Evolutionary conservation across 306 rosid genomes (phyloP).

Genomic region (Potentilla sterilis): DNA sequence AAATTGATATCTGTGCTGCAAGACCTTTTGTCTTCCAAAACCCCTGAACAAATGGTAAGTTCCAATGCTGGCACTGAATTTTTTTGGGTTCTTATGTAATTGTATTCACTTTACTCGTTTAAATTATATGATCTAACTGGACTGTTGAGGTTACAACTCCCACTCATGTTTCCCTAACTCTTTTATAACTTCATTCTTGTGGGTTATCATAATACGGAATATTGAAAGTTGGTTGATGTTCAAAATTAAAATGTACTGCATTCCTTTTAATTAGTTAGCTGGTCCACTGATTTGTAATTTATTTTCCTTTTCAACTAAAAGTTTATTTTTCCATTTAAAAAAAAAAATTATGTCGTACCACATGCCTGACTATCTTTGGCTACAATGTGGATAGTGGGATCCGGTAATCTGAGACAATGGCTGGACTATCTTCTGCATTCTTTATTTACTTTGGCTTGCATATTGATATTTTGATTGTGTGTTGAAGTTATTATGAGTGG

Average conservation of each 20-base stretch:
- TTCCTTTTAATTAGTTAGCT: not conserved
- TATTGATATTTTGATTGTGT: not conserved
- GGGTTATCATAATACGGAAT: slow-evolving; percentile 4
- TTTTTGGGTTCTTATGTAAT: not conserved
- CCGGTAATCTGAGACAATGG: not conserved
- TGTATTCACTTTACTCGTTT: slow-evolving; percentile 6
- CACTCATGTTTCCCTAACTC: not conserved
- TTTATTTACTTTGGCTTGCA: not conserved
- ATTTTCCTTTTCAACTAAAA: not conserved
- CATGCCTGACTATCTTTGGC: not conserved
- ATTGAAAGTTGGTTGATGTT: slow-evolving; percentile 22
- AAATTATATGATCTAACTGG: slow-evolving; percentile 2
- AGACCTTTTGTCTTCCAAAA: slow-evolving; percentile 54
- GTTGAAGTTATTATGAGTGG: slow-evolving; percentile 7
- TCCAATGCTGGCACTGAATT: slow-evolving; percentile 12
- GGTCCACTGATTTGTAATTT: not conserved
- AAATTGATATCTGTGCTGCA: slow-evolving; percentile 58
- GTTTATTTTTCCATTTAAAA: not conserved
- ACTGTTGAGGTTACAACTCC: not conserved
- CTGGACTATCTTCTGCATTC: not conserved
- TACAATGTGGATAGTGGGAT: not conserved
- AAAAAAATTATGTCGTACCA: not conserved
- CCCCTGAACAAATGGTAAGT: slow-evolving; percentile 79
- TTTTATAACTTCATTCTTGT: not conserved
- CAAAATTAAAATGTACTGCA: not conserved